These are phyloP conservation scores for Metschnikowia santaceciliae DNA, from an alignment of 805 yeast genomes.

Conservation along the genomic window DNA sequence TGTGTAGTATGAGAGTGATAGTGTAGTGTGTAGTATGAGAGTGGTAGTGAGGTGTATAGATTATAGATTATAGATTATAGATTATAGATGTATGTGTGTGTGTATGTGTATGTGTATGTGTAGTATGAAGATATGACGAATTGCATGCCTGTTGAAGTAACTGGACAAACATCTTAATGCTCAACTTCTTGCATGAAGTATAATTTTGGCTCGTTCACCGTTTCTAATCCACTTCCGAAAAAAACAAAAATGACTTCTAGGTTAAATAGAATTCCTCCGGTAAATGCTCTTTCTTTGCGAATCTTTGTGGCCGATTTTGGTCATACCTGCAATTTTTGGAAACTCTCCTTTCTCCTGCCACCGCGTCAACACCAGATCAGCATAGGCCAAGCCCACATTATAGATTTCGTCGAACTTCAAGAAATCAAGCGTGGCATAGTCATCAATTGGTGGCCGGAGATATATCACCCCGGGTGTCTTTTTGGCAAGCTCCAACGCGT, in stretches of 20 bases:
- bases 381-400: constrained; percentile 74
- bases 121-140: too few species aligned
- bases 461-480: constrained; percentile 79
- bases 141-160: too few species aligned
- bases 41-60: too few species aligned
- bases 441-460: constrained; percentile 90
- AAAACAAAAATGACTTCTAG: neutral
- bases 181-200: too few species aligned
- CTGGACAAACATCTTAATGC: neutral
- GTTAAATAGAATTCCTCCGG: constrained; percentile 18
- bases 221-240: neutral
- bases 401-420: constrained; percentile 88
- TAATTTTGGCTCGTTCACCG: neutral
- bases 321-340: constrained; percentile 57
- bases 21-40: too few species aligned
- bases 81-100: too few species aligned
- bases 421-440: constrained; percentile 87
- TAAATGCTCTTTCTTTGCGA: constrained; percentile 7
- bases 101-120: too few species aligned
- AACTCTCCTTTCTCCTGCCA: constrained; percentile 51
- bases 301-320: constrained; percentile 8
- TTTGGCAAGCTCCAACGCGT: constrained; percentile 87
- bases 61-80: too few species aligned
- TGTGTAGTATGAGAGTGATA: too few species aligned
- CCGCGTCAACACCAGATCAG: constrained; percentile 50